phyloP scores from a whole-genome alignment of 2,329 filamentous ascomycete genomes.

The Phialophora expanda region DNA sequence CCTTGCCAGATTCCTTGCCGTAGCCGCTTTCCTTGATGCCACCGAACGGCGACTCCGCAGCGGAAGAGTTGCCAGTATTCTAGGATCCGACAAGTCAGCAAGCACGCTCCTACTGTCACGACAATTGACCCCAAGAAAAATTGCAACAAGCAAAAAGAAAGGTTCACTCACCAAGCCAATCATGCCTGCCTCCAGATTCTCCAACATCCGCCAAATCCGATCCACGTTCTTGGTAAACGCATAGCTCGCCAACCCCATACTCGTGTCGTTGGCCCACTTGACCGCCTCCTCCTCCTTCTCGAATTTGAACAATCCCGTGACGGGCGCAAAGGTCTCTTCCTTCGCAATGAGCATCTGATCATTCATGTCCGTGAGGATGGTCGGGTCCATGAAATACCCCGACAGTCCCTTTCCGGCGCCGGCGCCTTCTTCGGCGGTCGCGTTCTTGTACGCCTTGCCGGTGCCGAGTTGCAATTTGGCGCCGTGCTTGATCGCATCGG shows the following conservation, averaged over 20 bases:
- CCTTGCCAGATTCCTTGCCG: constrained; percentile 70
- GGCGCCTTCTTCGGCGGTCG: constrained; percentile 57
- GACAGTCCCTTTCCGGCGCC: constrained; percentile 49
- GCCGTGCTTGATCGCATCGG: constrained; percentile 67
- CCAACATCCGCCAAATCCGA: constrained; percentile 67
- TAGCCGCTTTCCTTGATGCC: constrained; percentile 72
- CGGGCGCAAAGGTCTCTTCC: constrained; percentile 70
- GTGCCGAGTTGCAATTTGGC: constrained; percentile 69
- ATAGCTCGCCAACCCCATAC: constrained; percentile 59
- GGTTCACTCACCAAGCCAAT: constrained; percentile 60
- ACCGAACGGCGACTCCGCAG: constrained; percentile 69
- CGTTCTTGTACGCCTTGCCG: constrained; percentile 44
- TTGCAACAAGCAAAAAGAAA: not conserved
- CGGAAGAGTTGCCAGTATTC: constrained; percentile 63
- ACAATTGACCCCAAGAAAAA: not conserved
- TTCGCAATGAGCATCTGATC: constrained; percentile 62
- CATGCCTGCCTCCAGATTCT: constrained; percentile 73
- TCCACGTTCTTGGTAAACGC: constrained; percentile 72
- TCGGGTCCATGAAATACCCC: constrained; percentile 74
- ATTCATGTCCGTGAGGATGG: constrained; percentile 65
- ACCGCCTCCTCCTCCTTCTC: constrained; percentile 70
- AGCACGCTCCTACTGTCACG: too few relatives aligned
- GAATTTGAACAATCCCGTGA: constrained; percentile 68
- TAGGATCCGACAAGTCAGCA: constrained; percentile 3
- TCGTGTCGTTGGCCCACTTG: constrained; percentile 42